Conservation (phyloP, 805 yeast species). For the Wickerhamomyces xylosicus region DNA sequence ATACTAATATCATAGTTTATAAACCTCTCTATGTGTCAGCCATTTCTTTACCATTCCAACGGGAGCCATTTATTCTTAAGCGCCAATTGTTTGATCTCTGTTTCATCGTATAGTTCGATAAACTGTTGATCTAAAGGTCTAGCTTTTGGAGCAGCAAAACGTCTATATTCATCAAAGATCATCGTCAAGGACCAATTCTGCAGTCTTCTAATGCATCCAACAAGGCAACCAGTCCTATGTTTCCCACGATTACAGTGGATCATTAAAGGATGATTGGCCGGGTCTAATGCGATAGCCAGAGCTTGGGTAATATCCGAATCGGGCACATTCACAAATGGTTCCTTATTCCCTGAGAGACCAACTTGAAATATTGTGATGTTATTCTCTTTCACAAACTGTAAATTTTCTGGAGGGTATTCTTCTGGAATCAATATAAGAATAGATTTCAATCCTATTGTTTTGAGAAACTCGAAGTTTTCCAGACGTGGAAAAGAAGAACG, state of each 20-base stretch:
- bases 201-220: slow-evolving; percentile 81
- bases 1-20: background rate
- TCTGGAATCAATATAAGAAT: slow-evolving; percentile 85
- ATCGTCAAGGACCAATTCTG: slow-evolving; percentile 91
- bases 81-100: slow-evolving; percentile 48
- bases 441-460: slow-evolving; percentile 53
- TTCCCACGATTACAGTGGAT: slow-evolving; percentile 96
- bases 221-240: slow-evolving; percentile 93
- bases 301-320: slow-evolving; percentile 68
- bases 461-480: slow-evolving; percentile 67
- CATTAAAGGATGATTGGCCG: slow-evolving; percentile 81
- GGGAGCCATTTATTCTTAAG: slow-evolving; percentile 50
- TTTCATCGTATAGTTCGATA: slow-evolving; percentile 77
- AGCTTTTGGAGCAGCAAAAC: slow-evolving; percentile 92
- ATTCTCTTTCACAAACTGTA: slow-evolving; percentile 48
- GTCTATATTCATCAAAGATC: slow-evolving; percentile 91
- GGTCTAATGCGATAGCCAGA: slow-evolving; percentile 68
- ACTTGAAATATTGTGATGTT: slow-evolving; percentile 70
- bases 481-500: slow-evolving; percentile 85
- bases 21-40: background rate
- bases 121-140: slow-evolving; percentile 94
- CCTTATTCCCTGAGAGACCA: slow-evolving; percentile 93
- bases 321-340: slow-evolving; percentile 77
- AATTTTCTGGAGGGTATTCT: slow-evolving; percentile 74
- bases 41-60: slow-evolving; percentile 56